Percentiles rank a stretch among this genome's conserved stretches.
These are phyloP conservation scores for Clavispora fructus DNA, from an alignment of 805 yeast genomes.

Conservation along the genomic window DNA sequence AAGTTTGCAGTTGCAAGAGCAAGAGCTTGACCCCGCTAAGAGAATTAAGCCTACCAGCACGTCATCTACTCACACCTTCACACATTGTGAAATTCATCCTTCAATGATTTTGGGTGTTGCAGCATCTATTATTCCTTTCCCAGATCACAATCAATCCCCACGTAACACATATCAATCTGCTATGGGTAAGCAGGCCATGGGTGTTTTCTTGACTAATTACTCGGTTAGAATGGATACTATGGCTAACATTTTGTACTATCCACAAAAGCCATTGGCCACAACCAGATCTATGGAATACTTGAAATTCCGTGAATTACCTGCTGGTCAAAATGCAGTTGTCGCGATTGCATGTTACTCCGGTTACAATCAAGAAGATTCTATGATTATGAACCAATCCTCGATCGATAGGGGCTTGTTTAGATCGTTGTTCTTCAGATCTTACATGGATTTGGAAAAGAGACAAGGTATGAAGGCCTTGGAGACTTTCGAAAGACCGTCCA, in stretches of 20 bases:
- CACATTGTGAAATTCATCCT: conserved; percentile 99
- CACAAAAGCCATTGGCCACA: conserved; percentile 96
- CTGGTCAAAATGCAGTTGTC: conserved; percentile 98
- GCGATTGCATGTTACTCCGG: conserved; percentile 98
- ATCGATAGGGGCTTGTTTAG: conserved; percentile 96
- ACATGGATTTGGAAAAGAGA: conserved; percentile 97
- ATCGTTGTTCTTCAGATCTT: conserved; percentile 92
- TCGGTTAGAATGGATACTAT: conserved; percentile 98
- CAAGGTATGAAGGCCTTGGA: conserved; percentile 98
- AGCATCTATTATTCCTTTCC: conserved; percentile 98
- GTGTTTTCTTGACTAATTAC: conserved; percentile 93
- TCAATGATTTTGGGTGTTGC: conserved; percentile 98
- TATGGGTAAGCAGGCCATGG: conserved; percentile 99
- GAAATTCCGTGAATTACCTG: conserved; percentile 96
- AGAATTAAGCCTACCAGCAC: conserved; percentile 69
- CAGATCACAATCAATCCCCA: conserved; percentile 98
- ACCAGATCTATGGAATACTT: conserved; percentile 96
- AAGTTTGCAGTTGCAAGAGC: conserved; percentile 38
- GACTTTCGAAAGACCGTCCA: conserved; percentile 94
- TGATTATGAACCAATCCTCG: conserved; percentile 98
- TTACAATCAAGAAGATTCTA: conserved; percentile 98
- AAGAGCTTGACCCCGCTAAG: conserved; percentile 67
- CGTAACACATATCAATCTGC: conserved; percentile 99
- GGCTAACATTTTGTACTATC: conserved; percentile 96
- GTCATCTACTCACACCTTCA: conserved; percentile 68